Evolutionary conservation across 2,329 filamentous ascomycete genomes (phyloP), one percentile per base, ranked within the genome.

Genomic region (Paraphaeosphaeria minitans): DNA sequence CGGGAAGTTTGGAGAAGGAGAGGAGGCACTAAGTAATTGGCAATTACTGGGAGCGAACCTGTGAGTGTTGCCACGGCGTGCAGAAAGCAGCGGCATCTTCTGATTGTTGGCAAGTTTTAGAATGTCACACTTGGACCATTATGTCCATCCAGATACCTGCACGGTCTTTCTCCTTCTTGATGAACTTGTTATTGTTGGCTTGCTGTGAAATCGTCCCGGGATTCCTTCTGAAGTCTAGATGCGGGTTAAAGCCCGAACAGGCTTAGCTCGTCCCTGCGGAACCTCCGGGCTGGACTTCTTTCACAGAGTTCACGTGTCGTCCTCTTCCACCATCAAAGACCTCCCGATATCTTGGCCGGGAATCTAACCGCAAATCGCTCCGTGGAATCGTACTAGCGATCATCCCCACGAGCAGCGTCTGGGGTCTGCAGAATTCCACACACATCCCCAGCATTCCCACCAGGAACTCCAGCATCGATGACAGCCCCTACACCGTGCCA

Each of bases 1-100:
- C 65, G 0, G 72, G 72, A 2, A 22, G 16, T 8, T 50, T 69
- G 16, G n/a, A 41, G 13, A 61, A 64, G 24, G 50, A 55, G 2
- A 59, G 45, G 22, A 47, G 21, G 37, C 43, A 41, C 48, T 53
- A n/a, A 53, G 21, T 4, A 19, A 27, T 35, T 27, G 27, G 29
- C 10, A 29, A 7, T 12, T 16, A 10, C n/a, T 22, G 27, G 27
- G 27, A 10, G 6, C 4, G 14, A 8, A 13, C 16, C 10, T 47
- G 43, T 16, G 22, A 29, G 43, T 13, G 5, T 47, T 16, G 22
- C 14, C 21, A 39, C 13, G 37, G 14, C 37, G 16, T 39, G 16
- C 5, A 13, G 14, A 27, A 19, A 19, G 37, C 37, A 39, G 2
- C 16, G n/a, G 14, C 14, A 39, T 39, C 35, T n/a, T 13, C 37